Evolutionary conservation across 805 yeast species (phyloP).

Genomic region (Kodamaea kaohsiungensis): DNA sequence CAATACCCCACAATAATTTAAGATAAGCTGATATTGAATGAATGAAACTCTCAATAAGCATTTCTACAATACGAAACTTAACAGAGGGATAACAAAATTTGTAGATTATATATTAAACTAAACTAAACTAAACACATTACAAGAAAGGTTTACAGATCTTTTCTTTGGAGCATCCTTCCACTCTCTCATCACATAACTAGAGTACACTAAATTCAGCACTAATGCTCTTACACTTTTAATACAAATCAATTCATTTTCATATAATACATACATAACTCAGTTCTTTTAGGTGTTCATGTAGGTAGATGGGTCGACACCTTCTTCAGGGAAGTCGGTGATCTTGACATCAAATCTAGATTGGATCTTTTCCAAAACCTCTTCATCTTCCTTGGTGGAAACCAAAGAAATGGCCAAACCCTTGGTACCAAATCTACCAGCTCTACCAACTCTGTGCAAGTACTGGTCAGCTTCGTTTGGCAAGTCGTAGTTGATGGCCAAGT

Average conservation of each 20-base stretch:
- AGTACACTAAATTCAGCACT: neutral
- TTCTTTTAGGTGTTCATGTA: constrained; percentile 86
- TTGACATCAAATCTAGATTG: constrained; percentile 98
- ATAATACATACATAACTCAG: constrained; percentile 1
- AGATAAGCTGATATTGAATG: too few relatives aligned
- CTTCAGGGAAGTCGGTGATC: constrained; percentile 93
- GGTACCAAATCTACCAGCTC: constrained; percentile 99
- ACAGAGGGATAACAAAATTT: too few relatives aligned
- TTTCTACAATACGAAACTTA: too few relatives aligned
- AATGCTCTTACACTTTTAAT: constrained; percentile 1
- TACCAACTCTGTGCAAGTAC: constrained; percentile 98
- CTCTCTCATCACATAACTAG: too few relatives aligned
- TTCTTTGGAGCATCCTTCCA: too few relatives aligned
- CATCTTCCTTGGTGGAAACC: constrained; percentile 83
- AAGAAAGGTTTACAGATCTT: too few relatives aligned
- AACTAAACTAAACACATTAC: too few relatives aligned
- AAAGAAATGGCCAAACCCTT: constrained; percentile 96
- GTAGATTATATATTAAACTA: too few relatives aligned
- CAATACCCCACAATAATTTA: too few relatives aligned
- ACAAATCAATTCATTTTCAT: constrained; percentile 1
- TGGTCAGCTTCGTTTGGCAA: constrained; percentile 96
- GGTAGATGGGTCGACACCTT: constrained; percentile 96
- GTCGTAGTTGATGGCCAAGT: constrained; percentile 96
- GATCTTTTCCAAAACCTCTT: constrained; percentile 85
- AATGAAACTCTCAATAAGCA: too few relatives aligned